These are phyloP conservation scores for Boletus huronensis DNA, from an alignment of 768 basidiomycete species.

Conservation along the genomic window DNA sequence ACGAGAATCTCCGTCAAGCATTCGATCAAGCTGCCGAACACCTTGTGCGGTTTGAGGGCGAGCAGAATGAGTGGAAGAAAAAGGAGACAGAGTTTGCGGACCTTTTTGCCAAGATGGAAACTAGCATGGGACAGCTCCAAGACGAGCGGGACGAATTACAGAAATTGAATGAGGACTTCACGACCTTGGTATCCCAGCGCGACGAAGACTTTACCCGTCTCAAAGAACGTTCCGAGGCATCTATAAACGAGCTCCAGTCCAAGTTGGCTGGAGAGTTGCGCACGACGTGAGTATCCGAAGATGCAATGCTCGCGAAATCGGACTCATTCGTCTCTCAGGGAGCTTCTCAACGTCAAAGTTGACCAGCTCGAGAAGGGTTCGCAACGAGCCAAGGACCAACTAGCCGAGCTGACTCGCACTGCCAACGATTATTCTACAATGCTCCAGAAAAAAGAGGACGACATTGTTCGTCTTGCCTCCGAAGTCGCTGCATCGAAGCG, in stretches of 20 bases:
- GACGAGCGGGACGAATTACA: constrained; percentile 59
- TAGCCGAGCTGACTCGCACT: constrained; percentile 73
- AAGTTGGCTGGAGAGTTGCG: constrained; percentile 65
- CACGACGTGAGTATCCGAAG: constrained; percentile 49
- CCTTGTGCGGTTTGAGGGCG: constrained; percentile 74
- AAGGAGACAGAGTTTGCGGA: constrained; percentile 63
- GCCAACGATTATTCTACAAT: constrained; percentile 71
- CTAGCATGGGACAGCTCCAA: constrained; percentile 56
- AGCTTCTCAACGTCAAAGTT: constrained; percentile 54
- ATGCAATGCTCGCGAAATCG: neutral
- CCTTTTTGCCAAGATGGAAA: constrained; percentile 54
- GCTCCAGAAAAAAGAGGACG: constrained; percentile 75
- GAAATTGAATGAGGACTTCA: constrained; percentile 65
- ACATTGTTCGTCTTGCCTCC: constrained; percentile 50
- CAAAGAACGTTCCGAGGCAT: constrained; percentile 69
- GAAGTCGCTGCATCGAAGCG: constrained; percentile 53
- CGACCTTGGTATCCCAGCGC: constrained; percentile 63
- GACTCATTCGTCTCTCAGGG: constrained; percentile 41
- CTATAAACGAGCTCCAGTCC: constrained; percentile 63
- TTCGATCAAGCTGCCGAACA: constrained; percentile 87
- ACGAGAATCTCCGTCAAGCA: constrained; percentile 62
- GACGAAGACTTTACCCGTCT: constrained; percentile 74
- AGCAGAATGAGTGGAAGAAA: constrained; percentile 62
- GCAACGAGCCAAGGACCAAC: constrained; percentile 70
- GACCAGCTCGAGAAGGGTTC: constrained; percentile 64